Percentiles rank a stretch among this genome's conserved stretches.
phyloP scores from a whole-genome alignment of 164 flowering plant genomes.

The Warburgia ugandensis region DNA sequence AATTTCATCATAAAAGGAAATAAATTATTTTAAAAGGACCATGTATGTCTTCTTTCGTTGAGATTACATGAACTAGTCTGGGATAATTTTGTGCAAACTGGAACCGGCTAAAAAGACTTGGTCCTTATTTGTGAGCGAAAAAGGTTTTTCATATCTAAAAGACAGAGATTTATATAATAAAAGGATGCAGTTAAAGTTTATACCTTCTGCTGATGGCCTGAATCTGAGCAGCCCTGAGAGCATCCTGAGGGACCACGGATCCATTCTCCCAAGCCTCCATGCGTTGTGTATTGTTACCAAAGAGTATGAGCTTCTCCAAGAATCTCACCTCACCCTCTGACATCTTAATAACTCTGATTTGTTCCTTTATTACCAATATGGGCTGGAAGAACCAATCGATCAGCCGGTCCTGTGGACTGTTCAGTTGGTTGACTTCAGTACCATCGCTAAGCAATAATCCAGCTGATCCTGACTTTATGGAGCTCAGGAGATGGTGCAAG shows the following conservation, averaged over 20 bases:
- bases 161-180: background rate
- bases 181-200: constrained; percentile 11
- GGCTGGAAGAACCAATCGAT: constrained; percentile 92
- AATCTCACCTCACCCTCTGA: constrained; percentile 48
- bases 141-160: background rate
- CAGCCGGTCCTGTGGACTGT: constrained; percentile 73
- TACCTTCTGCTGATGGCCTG: constrained; percentile 91
- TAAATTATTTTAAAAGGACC: too few relatives aligned
- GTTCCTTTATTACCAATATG: constrained; percentile 69
- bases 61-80: too few relatives aligned
- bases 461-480: constrained; percentile 57
- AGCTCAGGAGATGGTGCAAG: constrained; percentile 42
- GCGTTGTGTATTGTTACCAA: constrained; percentile 37
- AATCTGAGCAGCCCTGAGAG: constrained; percentile 77
- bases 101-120: background rate
- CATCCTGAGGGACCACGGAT: constrained; percentile 41
- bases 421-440: constrained; percentile 52
- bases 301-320: constrained; percentile 57
- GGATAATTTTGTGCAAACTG: too few relatives aligned
- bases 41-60: too few relatives aligned
- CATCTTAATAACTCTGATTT: constrained; percentile 50
- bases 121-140: background rate
- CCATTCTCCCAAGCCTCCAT: constrained; percentile 72
- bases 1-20: too few relatives aligned
- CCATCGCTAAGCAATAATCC: constrained; percentile 61